A percentile compares a stretch with the other conserved stretches of the same genome.
These are phyloP conservation scores for Umbelopsis sp. DNA, from an alignment of 371 early-diverging fungal species.

Conservation along the genomic window DNA sequence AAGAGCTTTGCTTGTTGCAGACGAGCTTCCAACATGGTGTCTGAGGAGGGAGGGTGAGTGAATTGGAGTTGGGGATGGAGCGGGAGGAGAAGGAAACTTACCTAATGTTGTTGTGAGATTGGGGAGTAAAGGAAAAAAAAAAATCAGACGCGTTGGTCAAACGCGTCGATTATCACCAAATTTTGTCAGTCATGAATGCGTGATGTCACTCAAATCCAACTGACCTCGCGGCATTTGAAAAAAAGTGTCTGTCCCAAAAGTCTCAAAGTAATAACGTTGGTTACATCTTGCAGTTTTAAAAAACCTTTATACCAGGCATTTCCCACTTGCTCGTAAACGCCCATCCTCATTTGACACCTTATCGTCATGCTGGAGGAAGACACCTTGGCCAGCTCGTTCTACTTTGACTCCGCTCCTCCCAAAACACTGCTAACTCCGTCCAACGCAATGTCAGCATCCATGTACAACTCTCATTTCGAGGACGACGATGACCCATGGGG, in stretches of 20 bases:
- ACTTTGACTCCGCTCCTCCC: conserved; percentile 19
- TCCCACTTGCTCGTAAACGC: no score
- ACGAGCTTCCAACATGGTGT: conserved; percentile 80
- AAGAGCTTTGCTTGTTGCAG: conserved; percentile 77
- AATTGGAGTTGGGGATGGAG: not conserved
- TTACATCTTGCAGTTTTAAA: not conserved
- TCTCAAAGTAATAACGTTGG: not conserved
- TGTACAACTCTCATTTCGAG: conserved; percentile 36
- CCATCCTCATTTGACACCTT: not conserved
- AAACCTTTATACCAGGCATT: no score
- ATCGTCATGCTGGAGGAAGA: conserved; percentile 18
- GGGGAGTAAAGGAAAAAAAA: not conserved
- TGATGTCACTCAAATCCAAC: conserved; percentile 1
- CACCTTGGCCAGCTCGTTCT: not conserved
- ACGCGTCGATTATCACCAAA: conserved; percentile 2
- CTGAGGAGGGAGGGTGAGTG: not conserved
- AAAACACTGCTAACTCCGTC: conserved; percentile 14
- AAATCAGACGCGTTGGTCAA: not conserved
- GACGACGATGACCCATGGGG: conserved; percentile 42
- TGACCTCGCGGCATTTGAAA: not conserved
- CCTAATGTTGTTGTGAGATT: not conserved
- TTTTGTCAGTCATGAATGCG: not conserved
- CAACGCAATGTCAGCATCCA: conserved; percentile 25
- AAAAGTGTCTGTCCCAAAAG: not conserved
- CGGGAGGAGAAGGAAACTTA: not conserved